Base-by-base conservation (phyloP, 73 alveolate species). In the Blepharisma japonicum region DNA sequence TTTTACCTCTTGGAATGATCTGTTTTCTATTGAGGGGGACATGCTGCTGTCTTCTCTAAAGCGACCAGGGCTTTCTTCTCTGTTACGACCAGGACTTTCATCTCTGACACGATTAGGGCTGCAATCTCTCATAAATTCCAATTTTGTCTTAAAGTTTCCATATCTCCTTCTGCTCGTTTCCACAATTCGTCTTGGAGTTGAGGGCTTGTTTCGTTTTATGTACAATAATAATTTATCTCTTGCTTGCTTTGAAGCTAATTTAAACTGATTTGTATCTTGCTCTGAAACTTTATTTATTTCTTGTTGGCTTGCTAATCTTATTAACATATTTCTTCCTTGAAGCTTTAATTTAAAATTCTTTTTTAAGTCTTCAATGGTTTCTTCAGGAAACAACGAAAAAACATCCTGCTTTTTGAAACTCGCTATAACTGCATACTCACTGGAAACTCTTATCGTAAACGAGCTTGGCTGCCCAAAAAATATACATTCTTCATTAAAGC, bases 401-500 rank as follows among this genome's bases (percentile, higher is more conserved):
- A 32, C 42, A 53, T 53, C 67, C 4, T 14, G n/a, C 4, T 20
- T 53, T 20, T 20, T 53, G 23, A 53, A 14, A 53, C 67, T 53
- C n/a, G 67, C 67, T 14, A 53, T 53, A 53, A 53, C 67, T 14
- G 67, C 67, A 14, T 20, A 14, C 23, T 53, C 67, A 53, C 67
- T 53, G 23, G 67, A 53, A 53, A 53, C 23, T 20, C 67, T 53
- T 53, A 53, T 53, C n/a, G n/a, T 53, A 53, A 53, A 53, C 67
- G 23, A 14, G 23, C 67, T 14, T 14, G 67, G 67, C 23, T 53
- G n/a, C n/a, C 23, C 23, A 11, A 53, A 14, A 11, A 53, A 53
- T 14, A 20, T 20, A 4, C 67, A 53, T 53, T 53, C 67, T 53
- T 53, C 67, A 14, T 11, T 20, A 53, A 53, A 53, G 4, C 67